Percentiles rank a stretch among this genome's conserved stretches.
These are phyloP conservation scores for Chrysoporthe cubensis DNA, from an alignment of 2,329 filamentous ascomycete species.

Conservation along the genomic window DNA sequence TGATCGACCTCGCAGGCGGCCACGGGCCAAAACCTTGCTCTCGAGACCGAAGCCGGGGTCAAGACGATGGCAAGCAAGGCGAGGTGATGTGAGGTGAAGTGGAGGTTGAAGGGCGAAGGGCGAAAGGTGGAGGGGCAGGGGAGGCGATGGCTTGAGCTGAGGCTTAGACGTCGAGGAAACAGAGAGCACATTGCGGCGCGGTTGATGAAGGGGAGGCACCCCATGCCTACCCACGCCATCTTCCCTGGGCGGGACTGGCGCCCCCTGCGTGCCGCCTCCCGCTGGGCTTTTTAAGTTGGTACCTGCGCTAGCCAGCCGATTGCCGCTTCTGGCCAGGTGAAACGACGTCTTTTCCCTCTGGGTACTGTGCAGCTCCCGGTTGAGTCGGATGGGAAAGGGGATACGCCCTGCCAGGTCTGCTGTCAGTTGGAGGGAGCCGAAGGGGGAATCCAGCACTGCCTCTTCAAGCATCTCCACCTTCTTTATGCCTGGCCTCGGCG, in stretches of 20 bases:
- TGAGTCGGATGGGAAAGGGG: background rate
- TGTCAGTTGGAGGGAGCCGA: background rate
- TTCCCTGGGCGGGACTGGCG: slow-evolving; percentile 1
- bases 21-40: no score
- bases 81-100: no score
- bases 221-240: background rate
- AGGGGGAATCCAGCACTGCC: background rate
- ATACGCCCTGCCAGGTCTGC: background rate
- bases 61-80: no score
- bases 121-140: background rate
- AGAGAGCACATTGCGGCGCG: background rate
- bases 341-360: background rate
- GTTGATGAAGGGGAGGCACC: slow-evolving; percentile 5
- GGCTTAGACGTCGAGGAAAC: slow-evolving; percentile 2
- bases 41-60: no score
- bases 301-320: slow-evolving; percentile 5
- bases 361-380: background rate
- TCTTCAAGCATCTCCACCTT: slow-evolving; percentile 1
- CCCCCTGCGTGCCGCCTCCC: background rate
- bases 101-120: background rate
- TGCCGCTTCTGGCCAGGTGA: slow-evolving; percentile 4
- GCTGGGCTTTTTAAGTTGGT: slow-evolving; percentile 7
- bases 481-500: background rate
- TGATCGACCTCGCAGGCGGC: background rate
- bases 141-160: background rate